Evolutionary conservation across 148 eudicot species (phyloP).

Genomic region (Rhododendron vialii): DNA sequence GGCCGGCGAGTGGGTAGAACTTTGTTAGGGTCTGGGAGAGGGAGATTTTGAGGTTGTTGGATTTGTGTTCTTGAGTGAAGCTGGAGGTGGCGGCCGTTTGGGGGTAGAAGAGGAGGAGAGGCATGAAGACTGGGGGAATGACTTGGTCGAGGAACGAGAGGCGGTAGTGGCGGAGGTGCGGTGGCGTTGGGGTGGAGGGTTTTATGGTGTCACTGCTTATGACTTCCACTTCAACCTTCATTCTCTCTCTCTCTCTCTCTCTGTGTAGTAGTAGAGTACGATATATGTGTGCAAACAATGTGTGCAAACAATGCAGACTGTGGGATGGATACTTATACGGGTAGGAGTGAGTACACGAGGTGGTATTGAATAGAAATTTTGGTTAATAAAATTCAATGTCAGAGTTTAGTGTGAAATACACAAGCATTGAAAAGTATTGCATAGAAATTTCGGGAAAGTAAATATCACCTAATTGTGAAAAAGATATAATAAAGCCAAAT

Average conservation of each 20-base stretch:
- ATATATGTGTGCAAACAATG: too few species aligned
- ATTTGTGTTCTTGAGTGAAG: neutral
- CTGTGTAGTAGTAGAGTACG: too few species aligned
- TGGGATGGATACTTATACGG: neutral
- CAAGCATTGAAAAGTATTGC: too few species aligned
- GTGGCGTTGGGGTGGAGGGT: slow-evolving; percentile 8
- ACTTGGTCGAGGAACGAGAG: slow-evolving; percentile 10
- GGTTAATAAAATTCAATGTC: too few species aligned
- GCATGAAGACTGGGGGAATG: neutral
- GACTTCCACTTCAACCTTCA: neutral
- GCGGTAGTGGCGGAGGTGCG: neutral
- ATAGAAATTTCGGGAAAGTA: too few species aligned
- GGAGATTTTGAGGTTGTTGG: slow-evolving; percentile 24
- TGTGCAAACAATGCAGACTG: too few species aligned
- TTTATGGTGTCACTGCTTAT: neutral
- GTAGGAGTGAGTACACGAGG: too few species aligned
- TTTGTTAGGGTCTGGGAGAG: slow-evolving; percentile 27
- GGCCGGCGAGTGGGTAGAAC: slow-evolving; percentile 54
- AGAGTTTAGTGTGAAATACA: too few species aligned
- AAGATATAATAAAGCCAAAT: too few species aligned
- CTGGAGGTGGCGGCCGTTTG: neutral
- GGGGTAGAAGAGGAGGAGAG: neutral
- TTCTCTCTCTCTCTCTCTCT: neutral
- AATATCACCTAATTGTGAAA: too few species aligned
- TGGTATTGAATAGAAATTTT: neutral